These are phyloP conservation scores for Rhizopus microsporus DNA, from an alignment of 371 early-diverging fungal species.

Conservation along the genomic window DNA sequence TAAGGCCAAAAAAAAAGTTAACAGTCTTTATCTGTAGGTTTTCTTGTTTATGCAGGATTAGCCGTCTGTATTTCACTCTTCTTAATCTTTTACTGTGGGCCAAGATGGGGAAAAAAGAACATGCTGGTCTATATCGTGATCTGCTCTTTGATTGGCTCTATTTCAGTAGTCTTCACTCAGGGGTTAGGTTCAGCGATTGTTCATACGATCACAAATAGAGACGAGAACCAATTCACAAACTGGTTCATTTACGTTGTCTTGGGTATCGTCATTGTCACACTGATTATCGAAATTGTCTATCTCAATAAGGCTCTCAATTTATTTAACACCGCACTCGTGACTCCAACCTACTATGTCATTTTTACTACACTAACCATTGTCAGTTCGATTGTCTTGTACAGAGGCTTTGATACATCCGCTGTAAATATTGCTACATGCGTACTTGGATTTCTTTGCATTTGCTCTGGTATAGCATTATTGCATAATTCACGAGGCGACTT, in stretches of 20 bases:
- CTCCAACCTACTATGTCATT: slow-evolving; percentile 92
- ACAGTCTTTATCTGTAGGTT: slow-evolving; percentile 47
- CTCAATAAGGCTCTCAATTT: slow-evolving; percentile 95
- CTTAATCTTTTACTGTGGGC: slow-evolving; percentile 81
- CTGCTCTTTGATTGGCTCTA: slow-evolving; percentile 90
- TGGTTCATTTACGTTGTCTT: slow-evolving; percentile 87
- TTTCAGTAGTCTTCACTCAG: slow-evolving; percentile 92
- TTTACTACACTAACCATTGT: slow-evolving; percentile 93
- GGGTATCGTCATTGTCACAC: slow-evolving; percentile 72
- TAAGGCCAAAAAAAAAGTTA: neutral
- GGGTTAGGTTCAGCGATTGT: slow-evolving; percentile 90
- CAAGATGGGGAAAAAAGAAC: slow-evolving; percentile 82
- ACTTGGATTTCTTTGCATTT: slow-evolving; percentile 89
- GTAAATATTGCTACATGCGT: slow-evolving; percentile 82
- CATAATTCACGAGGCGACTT: slow-evolving; percentile 39
- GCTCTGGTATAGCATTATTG: slow-evolving; percentile 49
- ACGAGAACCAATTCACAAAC: slow-evolving; percentile 82
- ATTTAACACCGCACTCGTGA: slow-evolving; percentile 90
- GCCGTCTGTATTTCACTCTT: slow-evolving; percentile 59
- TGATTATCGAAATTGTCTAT: slow-evolving; percentile 90
- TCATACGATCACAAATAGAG: slow-evolving; percentile 73
- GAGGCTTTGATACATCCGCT: slow-evolving; percentile 83
- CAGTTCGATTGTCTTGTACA: slow-evolving; percentile 85
- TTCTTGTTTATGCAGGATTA: slow-evolving; percentile 77
- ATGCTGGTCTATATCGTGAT: slow-evolving; percentile 86